phyloP scores from a whole-genome alignment of 2,329 filamentous ascomycete species.

The Pseudocercospora vitis region DNA sequence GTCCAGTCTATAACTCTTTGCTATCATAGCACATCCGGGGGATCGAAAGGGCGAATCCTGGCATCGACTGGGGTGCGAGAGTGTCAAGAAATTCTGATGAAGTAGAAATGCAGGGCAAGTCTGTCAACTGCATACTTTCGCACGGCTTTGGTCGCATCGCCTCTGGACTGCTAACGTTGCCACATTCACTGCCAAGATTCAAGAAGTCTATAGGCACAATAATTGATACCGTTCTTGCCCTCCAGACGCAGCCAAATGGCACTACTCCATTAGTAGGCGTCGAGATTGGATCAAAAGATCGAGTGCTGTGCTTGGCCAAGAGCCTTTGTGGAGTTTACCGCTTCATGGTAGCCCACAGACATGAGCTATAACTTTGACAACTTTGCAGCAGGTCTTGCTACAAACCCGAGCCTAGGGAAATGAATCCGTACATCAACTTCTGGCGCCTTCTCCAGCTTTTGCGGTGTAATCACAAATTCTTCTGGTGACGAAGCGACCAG shows the following conservation, averaged over 20 bases:
- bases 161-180: neutral
- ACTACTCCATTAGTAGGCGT: neutral
- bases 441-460: neutral
- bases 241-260: neutral
- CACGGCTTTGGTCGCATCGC: neutral
- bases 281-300: neutral
- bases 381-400: constrained; percentile 1
- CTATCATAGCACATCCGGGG: neutral
- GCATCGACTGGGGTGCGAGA: neutral
- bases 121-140: neutral
- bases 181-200: constrained; percentile 2
- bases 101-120: neutral
- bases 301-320: neutral
- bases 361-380: neutral
- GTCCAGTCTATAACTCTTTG: neutral
- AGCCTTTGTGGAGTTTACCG: neutral
- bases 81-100: neutral
- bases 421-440: neutral
- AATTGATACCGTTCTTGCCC: neutral
- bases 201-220: constrained; percentile 2
- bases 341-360: neutral
- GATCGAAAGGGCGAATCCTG: neutral
- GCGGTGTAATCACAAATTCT: neutral
- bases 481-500: neutral
- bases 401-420: neutral